These are phyloP conservation scores for Mortierella sp. DNA, from an alignment of 371 early-diverging fungal species.

Conservation along the genomic window DNA sequence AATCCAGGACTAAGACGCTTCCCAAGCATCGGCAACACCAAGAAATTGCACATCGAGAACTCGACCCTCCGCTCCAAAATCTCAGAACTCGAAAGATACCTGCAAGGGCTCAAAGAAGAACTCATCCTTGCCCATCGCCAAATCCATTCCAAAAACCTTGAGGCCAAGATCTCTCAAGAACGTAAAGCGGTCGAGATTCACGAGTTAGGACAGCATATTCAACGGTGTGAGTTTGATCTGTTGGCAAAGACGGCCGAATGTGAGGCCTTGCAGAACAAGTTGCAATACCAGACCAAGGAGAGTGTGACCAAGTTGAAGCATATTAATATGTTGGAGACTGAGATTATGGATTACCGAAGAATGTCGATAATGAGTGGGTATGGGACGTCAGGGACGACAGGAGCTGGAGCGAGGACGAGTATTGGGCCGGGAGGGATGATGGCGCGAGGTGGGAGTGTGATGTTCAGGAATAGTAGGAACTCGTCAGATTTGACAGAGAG, in stretches of 20 bases:
- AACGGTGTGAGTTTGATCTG: constrained; percentile 39
- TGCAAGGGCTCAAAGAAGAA: constrained; percentile 51
- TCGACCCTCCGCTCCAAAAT: constrained; percentile 32
- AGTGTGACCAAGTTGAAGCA: constrained; percentile 42
- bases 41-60: constrained; percentile 40
- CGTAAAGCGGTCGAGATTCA: constrained; percentile 50
- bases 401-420: not conserved
- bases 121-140: constrained; percentile 36
- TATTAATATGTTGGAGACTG: constrained; percentile 46
- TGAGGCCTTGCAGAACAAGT: constrained; percentile 33
- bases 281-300: constrained; percentile 41
- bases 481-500: constrained; percentile 27
- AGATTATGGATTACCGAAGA: constrained; percentile 37
- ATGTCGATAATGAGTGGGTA: constrained; percentile 34
- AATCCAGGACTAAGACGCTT: constrained; percentile 25
- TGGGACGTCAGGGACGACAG: not conserved
- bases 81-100: constrained; percentile 48
- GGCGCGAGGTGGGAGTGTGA: constrained; percentile 5
- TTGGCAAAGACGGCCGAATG: constrained; percentile 38
- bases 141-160: constrained; percentile 34
- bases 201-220: constrained; percentile 46
- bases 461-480: constrained; percentile 24
- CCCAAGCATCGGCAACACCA: constrained; percentile 32
- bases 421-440: not conserved
- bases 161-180: constrained; percentile 30